Evolutionary conservation across 2,329 filamentous ascomycete species (phyloP).

Genomic region (Fusarium praegraminearum): DNA sequence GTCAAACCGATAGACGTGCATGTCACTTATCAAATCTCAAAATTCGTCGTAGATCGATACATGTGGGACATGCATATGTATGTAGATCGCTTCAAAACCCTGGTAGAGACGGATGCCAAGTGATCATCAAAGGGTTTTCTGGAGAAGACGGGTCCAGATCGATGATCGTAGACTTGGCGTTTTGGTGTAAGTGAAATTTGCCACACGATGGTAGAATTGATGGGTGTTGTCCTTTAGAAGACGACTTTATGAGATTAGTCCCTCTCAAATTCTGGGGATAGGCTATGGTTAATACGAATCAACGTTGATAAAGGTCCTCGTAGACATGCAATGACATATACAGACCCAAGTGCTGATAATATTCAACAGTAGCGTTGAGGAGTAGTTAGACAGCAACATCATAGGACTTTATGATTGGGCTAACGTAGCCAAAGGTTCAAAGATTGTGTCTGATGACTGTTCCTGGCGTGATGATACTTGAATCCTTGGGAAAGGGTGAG

Average conservation of each 20-base stretch:
- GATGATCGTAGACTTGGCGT: neutral
- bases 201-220: neutral
- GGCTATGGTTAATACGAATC: neutral
- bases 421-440: neutral
- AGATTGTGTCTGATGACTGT: neutral
- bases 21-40: neutral
- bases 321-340: neutral
- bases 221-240: too few species aligned
- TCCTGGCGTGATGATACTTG: neutral
- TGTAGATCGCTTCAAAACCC: neutral
- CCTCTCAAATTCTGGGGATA: rapidly evolving
- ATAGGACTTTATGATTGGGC: too few species aligned
- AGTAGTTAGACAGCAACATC: neutral
- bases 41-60: neutral
- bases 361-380: too few species aligned
- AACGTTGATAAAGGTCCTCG: neutral
- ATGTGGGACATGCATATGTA: neutral
- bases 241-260: neutral
- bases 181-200: neutral
- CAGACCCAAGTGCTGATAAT: neutral
- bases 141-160: constrained; percentile 1
- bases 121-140: constrained; percentile 5
- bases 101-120: neutral
- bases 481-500: neutral
- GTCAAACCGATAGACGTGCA: too few species aligned